Evolutionary conservation across 2,329 filamentous ascomycete genomes (phyloP).

Genomic region (Teratosphaeria viscida): DNA sequence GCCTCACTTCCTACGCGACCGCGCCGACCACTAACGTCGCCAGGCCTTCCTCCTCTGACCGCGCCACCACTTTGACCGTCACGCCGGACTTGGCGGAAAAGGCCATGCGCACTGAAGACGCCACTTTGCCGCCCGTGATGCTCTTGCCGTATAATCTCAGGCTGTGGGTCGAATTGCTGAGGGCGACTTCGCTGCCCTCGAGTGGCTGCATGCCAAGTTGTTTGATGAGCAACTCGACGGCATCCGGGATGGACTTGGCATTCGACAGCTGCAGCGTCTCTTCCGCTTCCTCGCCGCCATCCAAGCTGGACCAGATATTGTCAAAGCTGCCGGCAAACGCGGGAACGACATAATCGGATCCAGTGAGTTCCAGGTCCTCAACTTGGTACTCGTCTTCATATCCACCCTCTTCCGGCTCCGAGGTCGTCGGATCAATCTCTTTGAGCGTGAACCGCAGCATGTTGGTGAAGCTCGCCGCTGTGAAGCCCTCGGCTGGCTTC

Average conservation of each 20-base stretch:
- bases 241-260: conserved; percentile 91
- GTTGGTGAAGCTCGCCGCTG: conserved; percentile 77
- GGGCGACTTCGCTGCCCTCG: conserved; percentile 83
- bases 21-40: conserved; percentile 75
- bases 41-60: conserved; percentile 87
- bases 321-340: conserved; percentile 92
- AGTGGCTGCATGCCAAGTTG: conserved; percentile 83
- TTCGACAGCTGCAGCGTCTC: conserved; percentile 83
- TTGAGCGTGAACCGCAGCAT: conserved; percentile 94
- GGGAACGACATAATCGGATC: conserved; percentile 88
- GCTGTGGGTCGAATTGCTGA: conserved; percentile 82
- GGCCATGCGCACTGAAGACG: conserved; percentile 82
- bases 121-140: conserved; percentile 78
- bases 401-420: conserved; percentile 79
- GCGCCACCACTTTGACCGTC: conserved; percentile 87
- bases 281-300: conserved; percentile 71
- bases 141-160: conserved; percentile 96
- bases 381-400: conserved; percentile 98
- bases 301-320: conserved; percentile 71
- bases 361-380: conserved; percentile 79
- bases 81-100: conserved; percentile 87
- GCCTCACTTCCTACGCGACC: conserved; percentile 49
- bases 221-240: conserved; percentile 81
- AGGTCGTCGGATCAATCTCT: conserved; percentile 91
- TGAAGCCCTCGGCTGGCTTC: conserved; percentile 68